Conservation (phyloP, 2,329 filamentous ascomycete species). For the Penicillium concentricum region DNA sequence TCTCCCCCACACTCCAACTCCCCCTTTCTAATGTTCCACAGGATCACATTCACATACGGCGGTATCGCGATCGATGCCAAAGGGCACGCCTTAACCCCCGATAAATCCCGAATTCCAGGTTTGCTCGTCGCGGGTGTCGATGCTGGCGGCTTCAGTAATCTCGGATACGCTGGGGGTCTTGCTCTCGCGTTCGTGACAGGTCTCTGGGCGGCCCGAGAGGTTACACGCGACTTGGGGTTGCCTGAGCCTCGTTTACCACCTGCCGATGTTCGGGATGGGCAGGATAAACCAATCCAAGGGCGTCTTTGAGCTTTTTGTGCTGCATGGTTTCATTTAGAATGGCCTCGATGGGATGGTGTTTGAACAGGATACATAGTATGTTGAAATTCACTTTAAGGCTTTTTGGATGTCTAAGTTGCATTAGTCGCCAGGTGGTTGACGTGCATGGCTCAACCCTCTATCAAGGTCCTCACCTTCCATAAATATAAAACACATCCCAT, state of each 20-base stretch:
- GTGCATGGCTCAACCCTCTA: neutral
- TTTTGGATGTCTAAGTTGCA: neutral
- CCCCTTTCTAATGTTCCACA: neutral
- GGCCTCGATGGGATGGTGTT: neutral
- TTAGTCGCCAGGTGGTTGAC: neutral
- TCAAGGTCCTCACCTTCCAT: neutral
- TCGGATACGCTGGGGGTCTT: constrained; percentile 28
- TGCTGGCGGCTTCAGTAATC: constrained; percentile 27
- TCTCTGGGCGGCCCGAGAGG: constrained; percentile 24
- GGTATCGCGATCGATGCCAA: constrained; percentile 25
- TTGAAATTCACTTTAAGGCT: neutral
- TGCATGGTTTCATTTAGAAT: neutral
- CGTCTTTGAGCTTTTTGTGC: constrained; percentile 1
- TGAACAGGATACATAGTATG: neutral
- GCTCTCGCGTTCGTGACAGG: constrained; percentile 31
- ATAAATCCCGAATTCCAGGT: constrained; percentile 17
- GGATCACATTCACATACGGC: constrained; percentile 32
- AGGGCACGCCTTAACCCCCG: constrained; percentile 24
- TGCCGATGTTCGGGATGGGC: constrained; percentile 15
- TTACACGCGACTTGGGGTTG: constrained; percentile 19
- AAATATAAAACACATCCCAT: neutral
- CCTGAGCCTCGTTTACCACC: constrained; percentile 19
- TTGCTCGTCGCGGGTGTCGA: constrained; percentile 29
- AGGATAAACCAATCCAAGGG: constrained; percentile 2
- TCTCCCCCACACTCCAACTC: neutral